Evolutionary conservation across 352 stramenopile species (phyloP).

Genomic region (Thraustochytrium sp.): DNA sequence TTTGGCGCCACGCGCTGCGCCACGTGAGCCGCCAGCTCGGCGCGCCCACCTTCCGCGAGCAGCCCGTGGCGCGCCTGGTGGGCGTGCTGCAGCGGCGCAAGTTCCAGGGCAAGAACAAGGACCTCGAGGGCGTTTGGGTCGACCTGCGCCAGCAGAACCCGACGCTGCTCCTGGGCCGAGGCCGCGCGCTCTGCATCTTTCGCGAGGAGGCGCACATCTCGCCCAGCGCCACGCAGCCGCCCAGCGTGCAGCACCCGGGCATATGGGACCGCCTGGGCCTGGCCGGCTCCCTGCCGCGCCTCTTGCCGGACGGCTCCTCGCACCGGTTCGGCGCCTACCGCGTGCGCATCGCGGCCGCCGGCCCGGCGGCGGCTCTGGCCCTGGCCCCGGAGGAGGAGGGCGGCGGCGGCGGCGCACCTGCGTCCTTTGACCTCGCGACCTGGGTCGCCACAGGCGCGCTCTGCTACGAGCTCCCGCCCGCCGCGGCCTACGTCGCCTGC

Average conservation of each 20-base stretch:
- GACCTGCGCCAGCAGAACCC: background rate
- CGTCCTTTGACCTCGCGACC: background rate
- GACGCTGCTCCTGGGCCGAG: background rate
- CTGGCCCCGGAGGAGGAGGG: too few species aligned
- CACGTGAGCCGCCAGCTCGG: slow-evolving; percentile 60
- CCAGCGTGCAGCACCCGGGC: too few species aligned
- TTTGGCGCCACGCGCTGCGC: slow-evolving; percentile 76
- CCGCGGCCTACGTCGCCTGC: background rate
- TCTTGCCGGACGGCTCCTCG: background rate
- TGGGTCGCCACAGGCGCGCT: background rate
- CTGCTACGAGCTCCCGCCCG: background rate
- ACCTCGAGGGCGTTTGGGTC: background rate
- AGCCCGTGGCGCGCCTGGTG: background rate
- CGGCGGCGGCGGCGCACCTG: too few species aligned
- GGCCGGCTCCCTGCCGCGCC: too few species aligned
- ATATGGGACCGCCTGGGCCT: too few species aligned
- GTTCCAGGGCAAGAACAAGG: background rate
- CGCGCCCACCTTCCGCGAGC: background rate
- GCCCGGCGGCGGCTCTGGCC: too few species aligned
- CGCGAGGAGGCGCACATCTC: too few species aligned
- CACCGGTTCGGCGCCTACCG: too few species aligned
- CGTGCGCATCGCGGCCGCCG: too few species aligned
- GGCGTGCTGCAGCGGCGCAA: background rate
- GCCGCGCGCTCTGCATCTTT: background rate
- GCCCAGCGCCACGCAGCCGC: too few species aligned